phyloP scores from a whole-genome alignment of 345 rosid species.

The Eucalyptus fibrosa region DNA sequence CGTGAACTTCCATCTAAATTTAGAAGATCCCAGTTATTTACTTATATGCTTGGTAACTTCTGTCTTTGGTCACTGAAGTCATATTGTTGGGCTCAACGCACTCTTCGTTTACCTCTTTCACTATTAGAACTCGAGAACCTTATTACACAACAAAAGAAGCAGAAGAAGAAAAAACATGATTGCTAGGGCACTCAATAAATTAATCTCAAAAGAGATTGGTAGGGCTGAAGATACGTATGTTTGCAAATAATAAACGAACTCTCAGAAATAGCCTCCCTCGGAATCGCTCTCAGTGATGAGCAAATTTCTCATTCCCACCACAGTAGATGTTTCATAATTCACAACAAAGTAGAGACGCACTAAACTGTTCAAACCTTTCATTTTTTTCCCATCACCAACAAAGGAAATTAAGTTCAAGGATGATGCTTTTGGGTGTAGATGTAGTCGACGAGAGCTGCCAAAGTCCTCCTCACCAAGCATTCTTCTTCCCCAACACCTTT shows the following conservation, averaged over 20 bases:
- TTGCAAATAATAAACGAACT: background rate
- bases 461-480: conserved; percentile 38
- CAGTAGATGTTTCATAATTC: background rate
- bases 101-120: background rate
- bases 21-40: background rate
- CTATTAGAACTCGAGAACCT: background rate
- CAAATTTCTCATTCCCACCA: background rate
- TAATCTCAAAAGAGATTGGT: background rate
- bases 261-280: background rate
- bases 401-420: background rate
- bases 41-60: background rate
- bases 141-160: background rate
- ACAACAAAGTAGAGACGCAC: background rate
- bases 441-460: conserved; percentile 42
- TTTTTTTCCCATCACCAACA: background rate
- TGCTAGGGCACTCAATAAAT: background rate
- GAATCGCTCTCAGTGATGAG: background rate
- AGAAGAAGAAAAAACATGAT: background rate
- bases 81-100: background rate
- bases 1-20: background rate
- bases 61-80: background rate
- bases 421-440: conserved; percentile 35
- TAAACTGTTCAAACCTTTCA: background rate
- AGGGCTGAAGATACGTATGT: background rate
- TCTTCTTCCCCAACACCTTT: conserved; percentile 36